Conservation (phyloP, 208 protist genomes). For the Trypanosoma cruzi region DNA sequence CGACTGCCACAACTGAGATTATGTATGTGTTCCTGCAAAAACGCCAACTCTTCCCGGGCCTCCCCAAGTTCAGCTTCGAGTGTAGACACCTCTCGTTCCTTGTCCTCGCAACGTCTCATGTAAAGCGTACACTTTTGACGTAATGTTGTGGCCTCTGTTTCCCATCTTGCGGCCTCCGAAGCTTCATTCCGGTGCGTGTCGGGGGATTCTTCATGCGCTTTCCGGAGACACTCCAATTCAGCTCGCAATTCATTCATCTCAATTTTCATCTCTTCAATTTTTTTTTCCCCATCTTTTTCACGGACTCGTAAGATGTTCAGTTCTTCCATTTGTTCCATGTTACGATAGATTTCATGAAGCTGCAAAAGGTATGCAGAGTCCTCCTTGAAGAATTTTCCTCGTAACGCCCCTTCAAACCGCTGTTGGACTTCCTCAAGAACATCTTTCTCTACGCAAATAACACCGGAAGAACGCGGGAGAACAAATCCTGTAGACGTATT, state of each 20-base stretch:
- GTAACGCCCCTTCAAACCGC: slow-evolving; percentile 38
- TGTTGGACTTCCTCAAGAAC: slow-evolving; percentile 61
- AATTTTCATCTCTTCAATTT: slow-evolving; percentile 11
- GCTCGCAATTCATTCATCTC: slow-evolving; percentile 43
- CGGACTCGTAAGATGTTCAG: slow-evolving; percentile 39
- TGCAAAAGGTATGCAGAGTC: slow-evolving; percentile 72
- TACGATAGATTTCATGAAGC: slow-evolving; percentile 62
- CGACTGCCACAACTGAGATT: slow-evolving; percentile 28
- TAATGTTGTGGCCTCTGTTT: slow-evolving; percentile 74
- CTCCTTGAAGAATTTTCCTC: slow-evolving; percentile 75
- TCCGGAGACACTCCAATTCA: slow-evolving; percentile 51
- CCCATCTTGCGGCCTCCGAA: slow-evolving; percentile 43
- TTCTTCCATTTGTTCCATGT: slow-evolving; percentile 60
- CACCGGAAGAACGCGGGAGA: slow-evolving; percentile 60
- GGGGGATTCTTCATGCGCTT: slow-evolving; percentile 14
- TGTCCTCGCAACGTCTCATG: slow-evolving; percentile 64
- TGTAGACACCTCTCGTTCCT: slow-evolving; percentile 61
- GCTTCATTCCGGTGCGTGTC: not conserved
- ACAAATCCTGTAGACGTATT: slow-evolving; percentile 69
- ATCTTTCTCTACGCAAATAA: slow-evolving; percentile 54
- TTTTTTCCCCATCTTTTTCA: slow-evolving; percentile 24
- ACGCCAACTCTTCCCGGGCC: slow-evolving; percentile 51
- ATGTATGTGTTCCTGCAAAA: slow-evolving; percentile 48
- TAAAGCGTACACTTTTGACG: slow-evolving; percentile 76
- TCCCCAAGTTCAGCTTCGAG: slow-evolving; percentile 78